Evolutionary conservation across 495 filamentous ascomycete species (phyloP), one percentile per base, ranked within the genome.

Genomic region (Penicillium turbatum): DNA sequence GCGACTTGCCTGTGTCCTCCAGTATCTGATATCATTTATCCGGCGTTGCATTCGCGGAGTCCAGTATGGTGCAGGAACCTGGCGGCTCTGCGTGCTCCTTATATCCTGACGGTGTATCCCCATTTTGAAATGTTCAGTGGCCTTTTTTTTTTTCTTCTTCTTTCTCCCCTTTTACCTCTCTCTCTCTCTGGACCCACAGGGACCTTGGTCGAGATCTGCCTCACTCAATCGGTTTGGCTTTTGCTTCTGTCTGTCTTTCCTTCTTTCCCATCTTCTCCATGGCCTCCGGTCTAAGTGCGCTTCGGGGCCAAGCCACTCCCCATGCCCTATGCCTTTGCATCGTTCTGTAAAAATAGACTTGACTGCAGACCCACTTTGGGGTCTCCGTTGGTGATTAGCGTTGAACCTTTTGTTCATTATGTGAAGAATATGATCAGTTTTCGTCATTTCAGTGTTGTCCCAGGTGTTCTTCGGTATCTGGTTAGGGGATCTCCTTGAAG

Each of bases 331-430:
- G 53, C 51, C 47, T 56, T n/a, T 67, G 65, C 71, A 72, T 68
- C 57, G 64, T 64, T 64, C 55, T 68, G 69, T 72, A 74, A 72
- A 74, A 72, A 70, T 74, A 74, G 71, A 74, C 65, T 73, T 71
- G 60, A 55, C 57, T 47, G 48, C 66, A 57, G 57, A 45, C 49
- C 59, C 59, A 40, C 39, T 59, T 60, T 63, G 56, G 54, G 58
- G 59, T 68, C 63, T 56, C 51, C 66, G 59, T 64, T 68, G 67
- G 68, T 64, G 66, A 72, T 74, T 74, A 71, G 70, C 71, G 69
- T 63, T 68, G 57, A 59, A 61, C 55, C 61, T 56, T 45, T 64
- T 53, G 68, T 64, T 68, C 59, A 64, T 70, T 66, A 69, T 67
- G 64, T 48, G 62, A 64, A 68, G 60, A 72, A 72, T 72, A 72